These are phyloP conservation scores for Yamadazyma diospyri DNA, from an alignment of 1,139 yeast species.

Conservation along the genomic window DNA sequence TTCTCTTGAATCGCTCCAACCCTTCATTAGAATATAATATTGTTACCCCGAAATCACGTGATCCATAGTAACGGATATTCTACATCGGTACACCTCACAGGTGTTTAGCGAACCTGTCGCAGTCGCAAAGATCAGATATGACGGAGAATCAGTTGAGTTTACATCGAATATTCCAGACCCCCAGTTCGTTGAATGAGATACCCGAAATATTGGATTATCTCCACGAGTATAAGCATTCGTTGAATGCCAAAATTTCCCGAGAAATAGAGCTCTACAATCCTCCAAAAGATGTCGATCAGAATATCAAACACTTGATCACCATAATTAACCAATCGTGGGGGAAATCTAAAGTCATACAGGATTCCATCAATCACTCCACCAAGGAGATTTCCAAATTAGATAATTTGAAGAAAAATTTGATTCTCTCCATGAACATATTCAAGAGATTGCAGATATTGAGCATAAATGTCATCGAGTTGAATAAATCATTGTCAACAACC, in stretches of 20 bases:
- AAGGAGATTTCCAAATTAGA: conserved; percentile 75
- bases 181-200: conserved; percentile 43
- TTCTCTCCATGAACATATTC: conserved; percentile 77
- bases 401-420: conserved; percentile 76
- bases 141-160: no score
- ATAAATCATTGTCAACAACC: conserved; percentile 45
- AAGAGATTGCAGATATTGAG: conserved; percentile 80
- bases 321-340: conserved; percentile 25
- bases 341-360: conserved; percentile 47
- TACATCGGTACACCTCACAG: no score
- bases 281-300: conserved; percentile 24
- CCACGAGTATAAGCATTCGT: conserved; percentile 41
- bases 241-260: conserved; percentile 39
- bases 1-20: no score
- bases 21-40: no score
- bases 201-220: conserved; percentile 40
- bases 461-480: conserved; percentile 59
- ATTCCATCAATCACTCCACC: conserved; percentile 66
- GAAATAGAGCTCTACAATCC: conserved; percentile 27
- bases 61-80: no score
- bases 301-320: conserved; percentile 47
- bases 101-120: no score
- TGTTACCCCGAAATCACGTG: no score
- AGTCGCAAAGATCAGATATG: no score
- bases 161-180: conserved; percentile 17